These are phyloP conservation scores for Helicocarpus griseus DNA, from an alignment of 2,329 filamentous ascomycete genomes.

Conservation along the genomic window DNA sequence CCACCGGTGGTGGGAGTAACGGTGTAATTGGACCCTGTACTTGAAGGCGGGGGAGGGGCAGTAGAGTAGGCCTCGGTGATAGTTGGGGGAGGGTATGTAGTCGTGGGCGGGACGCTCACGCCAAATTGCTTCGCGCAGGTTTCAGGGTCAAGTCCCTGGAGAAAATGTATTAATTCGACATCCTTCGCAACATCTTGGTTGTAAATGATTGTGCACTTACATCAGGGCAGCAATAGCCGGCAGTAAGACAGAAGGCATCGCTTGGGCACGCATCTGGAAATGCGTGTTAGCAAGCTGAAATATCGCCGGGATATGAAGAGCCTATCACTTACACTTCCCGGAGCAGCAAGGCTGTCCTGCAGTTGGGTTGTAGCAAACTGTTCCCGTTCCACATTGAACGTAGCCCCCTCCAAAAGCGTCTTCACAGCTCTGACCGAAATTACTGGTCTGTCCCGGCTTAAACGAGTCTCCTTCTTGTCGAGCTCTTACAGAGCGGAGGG, in stretches of 20 bases:
- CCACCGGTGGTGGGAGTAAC: not conserved
- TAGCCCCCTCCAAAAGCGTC: slow-evolving; percentile 13
- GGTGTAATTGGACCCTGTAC: not conserved
- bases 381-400: slow-evolving; percentile 9
- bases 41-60: not conserved
- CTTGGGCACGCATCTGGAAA: slow-evolving; percentile 11
- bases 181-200: not conserved
- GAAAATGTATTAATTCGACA: not conserved
- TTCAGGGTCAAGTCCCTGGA: slow-evolving; percentile 8
- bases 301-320: not conserved
- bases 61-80: not conserved
- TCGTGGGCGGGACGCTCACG: not conserved
- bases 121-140: slow-evolving; percentile 10
- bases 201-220: slow-evolving; percentile 2
- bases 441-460: slow-evolving; percentile 6
- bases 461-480: slow-evolving; percentile 8
- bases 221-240: slow-evolving; percentile 13
- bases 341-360: slow-evolving; percentile 16
- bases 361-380: slow-evolving; percentile 12
- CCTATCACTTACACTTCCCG: slow-evolving; percentile 13
- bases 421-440: slow-evolving; percentile 7
- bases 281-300: not conserved
- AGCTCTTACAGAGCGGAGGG: not conserved
- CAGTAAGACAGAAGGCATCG: slow-evolving; percentile 12
- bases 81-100: not conserved